Percentiles rank a stretch among this genome's conserved stretches.
phyloP scores from a whole-genome alignment of 495 filamentous ascomycete species.

The Barbatosphaeria neglecta region DNA sequence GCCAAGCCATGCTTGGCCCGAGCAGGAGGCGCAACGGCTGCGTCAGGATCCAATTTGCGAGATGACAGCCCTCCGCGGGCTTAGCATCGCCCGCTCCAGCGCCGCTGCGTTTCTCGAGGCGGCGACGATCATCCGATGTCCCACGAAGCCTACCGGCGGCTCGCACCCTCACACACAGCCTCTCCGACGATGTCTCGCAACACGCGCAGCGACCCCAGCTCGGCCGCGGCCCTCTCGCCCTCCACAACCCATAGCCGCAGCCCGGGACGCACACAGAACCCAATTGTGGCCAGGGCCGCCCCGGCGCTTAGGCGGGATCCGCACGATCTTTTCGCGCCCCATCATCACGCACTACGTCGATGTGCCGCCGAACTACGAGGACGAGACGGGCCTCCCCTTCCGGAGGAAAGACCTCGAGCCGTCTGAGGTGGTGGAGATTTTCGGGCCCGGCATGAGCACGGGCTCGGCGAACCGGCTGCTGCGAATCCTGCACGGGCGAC shows the following conservation, averaged over 20 bases:
- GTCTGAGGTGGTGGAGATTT: slow-evolving; percentile 49
- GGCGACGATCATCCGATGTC: background rate
- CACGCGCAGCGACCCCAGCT: background rate
- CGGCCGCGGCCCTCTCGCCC: background rate
- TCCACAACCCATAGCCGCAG: too few relatives aligned
- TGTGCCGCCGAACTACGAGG: slow-evolving; percentile 34
- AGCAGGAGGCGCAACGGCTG: background rate
- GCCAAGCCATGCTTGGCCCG: background rate
- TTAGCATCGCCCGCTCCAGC: background rate
- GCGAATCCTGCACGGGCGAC: slow-evolving; percentile 57
- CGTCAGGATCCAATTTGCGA: background rate
- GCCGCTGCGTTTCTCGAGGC: background rate
- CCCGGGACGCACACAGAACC: background rate
- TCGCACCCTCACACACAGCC: background rate
- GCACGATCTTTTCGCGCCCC: slow-evolving; percentile 14
- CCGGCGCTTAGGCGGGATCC: slow-evolving; percentile 10
- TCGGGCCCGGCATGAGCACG: slow-evolving; percentile 41
- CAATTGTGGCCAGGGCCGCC: slow-evolving; percentile 5
- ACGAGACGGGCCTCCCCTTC: slow-evolving; percentile 36
- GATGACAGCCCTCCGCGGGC: background rate
- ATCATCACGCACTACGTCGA: slow-evolving; percentile 29
- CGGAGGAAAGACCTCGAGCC: slow-evolving; percentile 32
- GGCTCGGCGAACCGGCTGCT: slow-evolving; percentile 53
- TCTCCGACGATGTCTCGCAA: background rate
- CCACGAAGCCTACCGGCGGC: too few relatives aligned